Conservation (phyloP, 306 rosid species). For the Ceratonia siliqua region DNA sequence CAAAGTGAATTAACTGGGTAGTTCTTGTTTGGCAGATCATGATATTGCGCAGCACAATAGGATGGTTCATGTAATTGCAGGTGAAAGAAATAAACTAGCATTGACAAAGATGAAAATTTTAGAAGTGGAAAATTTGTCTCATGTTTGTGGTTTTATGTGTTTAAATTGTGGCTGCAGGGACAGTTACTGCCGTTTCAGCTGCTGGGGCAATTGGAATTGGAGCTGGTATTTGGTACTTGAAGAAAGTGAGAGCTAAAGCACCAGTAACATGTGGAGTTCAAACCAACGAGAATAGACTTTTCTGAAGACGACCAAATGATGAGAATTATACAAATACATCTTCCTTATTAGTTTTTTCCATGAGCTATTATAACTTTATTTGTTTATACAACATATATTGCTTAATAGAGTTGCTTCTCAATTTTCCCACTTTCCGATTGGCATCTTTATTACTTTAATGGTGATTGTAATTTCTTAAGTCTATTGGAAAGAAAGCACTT, state of each 20-base stretch:
- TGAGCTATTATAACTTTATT: conserved; percentile 23
- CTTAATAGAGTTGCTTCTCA: conserved; percentile 24
- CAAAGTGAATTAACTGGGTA: not conserved
- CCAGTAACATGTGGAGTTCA: conserved; percentile 93
- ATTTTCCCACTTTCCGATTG: conserved; percentile 17
- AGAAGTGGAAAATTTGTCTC: not conserved
- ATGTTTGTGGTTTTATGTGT: not conserved
- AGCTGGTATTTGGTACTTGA: conserved; percentile 76
- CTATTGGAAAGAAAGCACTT: not conserved
- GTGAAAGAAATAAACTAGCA: conserved; percentile 40
- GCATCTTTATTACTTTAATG: conserved; percentile 16
- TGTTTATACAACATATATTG: conserved; percentile 26
- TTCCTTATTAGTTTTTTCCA: conserved; percentile 20
- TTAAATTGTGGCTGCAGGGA: conserved; percentile 55
- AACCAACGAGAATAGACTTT: conserved; percentile 83
- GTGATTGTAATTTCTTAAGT: conserved; percentile 9
- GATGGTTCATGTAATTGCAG: conserved; percentile 74
- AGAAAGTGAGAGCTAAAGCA: conserved; percentile 76
- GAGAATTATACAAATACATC: conserved; percentile 19
- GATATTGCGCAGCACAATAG: conserved; percentile 44
- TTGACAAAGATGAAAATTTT: not conserved
- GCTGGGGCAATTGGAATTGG: conserved; percentile 85
- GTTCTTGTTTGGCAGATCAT: conserved; percentile 59
- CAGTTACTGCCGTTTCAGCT: conserved; percentile 66
- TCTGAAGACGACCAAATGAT: conserved; percentile 44